Percentiles rank a stretch among this genome's conserved stretches.
Conservation (phyloP, 192 early-diverging fungal genomes). For the Entomortierella beljakovae region DNA sequence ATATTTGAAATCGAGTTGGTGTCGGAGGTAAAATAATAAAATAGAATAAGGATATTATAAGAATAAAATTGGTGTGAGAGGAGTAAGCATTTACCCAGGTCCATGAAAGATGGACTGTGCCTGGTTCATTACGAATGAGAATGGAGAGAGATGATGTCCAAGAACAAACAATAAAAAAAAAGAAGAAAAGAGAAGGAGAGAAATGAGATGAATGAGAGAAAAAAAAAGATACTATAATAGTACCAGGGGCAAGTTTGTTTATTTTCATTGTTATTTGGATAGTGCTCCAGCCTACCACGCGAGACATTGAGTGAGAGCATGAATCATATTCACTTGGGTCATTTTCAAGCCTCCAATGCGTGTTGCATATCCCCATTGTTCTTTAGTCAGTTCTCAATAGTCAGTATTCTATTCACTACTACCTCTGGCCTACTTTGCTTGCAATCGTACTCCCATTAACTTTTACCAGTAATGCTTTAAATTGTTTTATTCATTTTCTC, state of each 20-base stretch:
- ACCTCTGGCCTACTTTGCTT: no score
- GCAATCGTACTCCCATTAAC: no score
- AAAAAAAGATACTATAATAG: background rate
- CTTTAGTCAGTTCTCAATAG: background rate
- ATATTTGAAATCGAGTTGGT: background rate
- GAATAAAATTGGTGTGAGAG: no score
- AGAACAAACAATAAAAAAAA: background rate
- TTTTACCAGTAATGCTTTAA: no score
- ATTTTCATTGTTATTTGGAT: no score
- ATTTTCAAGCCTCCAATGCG: background rate
- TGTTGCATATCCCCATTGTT: background rate
- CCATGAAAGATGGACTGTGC: conserved; percentile 18
- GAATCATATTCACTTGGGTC: background rate
- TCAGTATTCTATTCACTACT: no score
- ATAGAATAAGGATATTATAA: background rate
- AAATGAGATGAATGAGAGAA: conserved; percentile 3
- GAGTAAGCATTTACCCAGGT: conserved; percentile 10
- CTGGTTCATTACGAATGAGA: conserved; percentile 1
- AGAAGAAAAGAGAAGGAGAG: background rate
- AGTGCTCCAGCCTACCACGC: background rate
- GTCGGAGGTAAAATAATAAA: no score
- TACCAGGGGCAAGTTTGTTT: no score
- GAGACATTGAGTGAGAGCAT: no score
- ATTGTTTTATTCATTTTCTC: no score
- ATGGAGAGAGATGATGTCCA: background rate